Base-by-base conservation (phyloP, 2,329 filamentous ascomycete genomes). In the Orbilia javanica region DNA sequence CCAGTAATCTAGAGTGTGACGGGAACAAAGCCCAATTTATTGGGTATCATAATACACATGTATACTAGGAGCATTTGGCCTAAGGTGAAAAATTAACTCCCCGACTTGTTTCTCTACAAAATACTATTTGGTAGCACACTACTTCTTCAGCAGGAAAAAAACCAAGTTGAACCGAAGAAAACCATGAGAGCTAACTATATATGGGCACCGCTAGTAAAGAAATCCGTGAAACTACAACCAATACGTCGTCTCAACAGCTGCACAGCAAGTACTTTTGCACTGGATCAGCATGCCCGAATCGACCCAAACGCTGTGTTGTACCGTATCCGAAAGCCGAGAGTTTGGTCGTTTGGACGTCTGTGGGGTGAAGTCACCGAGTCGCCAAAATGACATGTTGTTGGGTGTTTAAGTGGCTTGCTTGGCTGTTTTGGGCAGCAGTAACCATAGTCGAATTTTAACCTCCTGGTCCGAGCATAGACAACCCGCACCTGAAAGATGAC, bases 101-200 rank as follows among this genome's bases (percentile, higher is more conserved):
- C 8, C 42, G 8, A 44, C 8, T 44, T 4, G 42, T 20, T 39
- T 39, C 42, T 7, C n/a, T 8, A 20, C 4, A 20, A 1, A 20
- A 13, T 25, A 57, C 31, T 20, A 25, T 25, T 50, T 3, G 29
- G 18, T 10, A 36, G 27, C 31, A 52, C 34, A 13, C n/a, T 15
- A 44, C 34, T 25, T 10, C 6, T n/a, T 10, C 27, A 52, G 18
- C 27, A 29, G 8, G 25, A 60, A 60, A 60, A n/a, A 15, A 15
- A 25, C n/a, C 55, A 60, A 60, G 55, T 60, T 60, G 31, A 60
- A 8, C 55, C 55, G 34, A 60, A 15, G 27, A 60, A 13, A 34
- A 5, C 22, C 1, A 25, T 4, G 18, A 44, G 4, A n/a, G 42
- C 42, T 44, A 44, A 8, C 42, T 44, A 10, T 20, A 44, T 44